Evolutionary conservation across 805 yeast genomes (phyloP), one percentile per base, ranked within the genome.

Genomic region (baker's yeast (Saccharomyces cerevisiae)): DNA sequence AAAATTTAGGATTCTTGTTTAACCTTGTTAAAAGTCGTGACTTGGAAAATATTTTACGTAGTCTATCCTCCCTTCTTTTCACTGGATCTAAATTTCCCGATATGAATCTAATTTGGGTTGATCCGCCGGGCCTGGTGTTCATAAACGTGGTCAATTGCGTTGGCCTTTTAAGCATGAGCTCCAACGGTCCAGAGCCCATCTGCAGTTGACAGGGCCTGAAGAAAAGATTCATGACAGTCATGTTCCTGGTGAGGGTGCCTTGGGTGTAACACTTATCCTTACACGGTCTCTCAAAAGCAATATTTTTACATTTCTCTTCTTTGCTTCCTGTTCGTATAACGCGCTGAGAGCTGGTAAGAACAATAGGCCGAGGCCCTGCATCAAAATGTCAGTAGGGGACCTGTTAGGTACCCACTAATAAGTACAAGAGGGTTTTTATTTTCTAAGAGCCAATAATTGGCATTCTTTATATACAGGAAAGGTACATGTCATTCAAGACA

Each of bases 1-100:
- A 46, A 51, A 65, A 68, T 46, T 53, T 63, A 2, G 71, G 71
- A 27, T 63, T 60, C 10, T 53, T 46, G 32, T 63, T 64, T 50
- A 68, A 56, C 51, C 54, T 66, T 2, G 68, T 56, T 6, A 70
- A 53, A 4, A 61, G 48, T 29, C 56, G 58, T 3, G 70, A 69
- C 53, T 61, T 69, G 10, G 56, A 28, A 1, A 68, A 64, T 3
- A 67, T 41, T 51, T 53, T 61, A 26, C 61, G 64, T 48, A 66
- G 31, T 36, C 51, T 56, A 41, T 63, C 65, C 26, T 59, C 52
- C 17, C 11, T 21, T 36, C 21, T 41, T 22, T 47, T 41, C 41
- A 17, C 32, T n/a, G 43, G 22, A 5, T 36, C 43, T 11, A 17
- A 22, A 21, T 17, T 36, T 17, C 17, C 24, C 3, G 43, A 17